Evolutionary conservation across 2,329 filamentous ascomycete species (phyloP), one percentile per base, ranked within the genome.

Genomic region (Xylariales sp.): DNA sequence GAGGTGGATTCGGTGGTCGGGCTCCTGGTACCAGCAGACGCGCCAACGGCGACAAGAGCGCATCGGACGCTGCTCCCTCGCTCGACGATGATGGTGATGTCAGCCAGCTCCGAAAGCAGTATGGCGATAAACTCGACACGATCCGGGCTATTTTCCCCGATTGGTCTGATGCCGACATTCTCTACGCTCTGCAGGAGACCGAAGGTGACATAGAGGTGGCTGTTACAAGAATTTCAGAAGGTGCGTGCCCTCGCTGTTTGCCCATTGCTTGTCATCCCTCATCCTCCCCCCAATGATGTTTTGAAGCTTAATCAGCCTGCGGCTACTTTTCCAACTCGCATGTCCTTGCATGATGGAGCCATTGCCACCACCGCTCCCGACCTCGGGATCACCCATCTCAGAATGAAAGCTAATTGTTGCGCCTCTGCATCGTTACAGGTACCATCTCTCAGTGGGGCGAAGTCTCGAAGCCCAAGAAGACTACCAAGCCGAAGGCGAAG

Each of bases 121-220:
- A 30, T 17, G 33, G 38, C 38, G 70, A 72, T 56, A 87, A 91
- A 69, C 78, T 95, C 53, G 73, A 74, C 45, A 81, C 83, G 55
- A 81, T 98, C 61, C 89, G 88, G 69, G 90, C 95, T 63, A 83
- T 97, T 70, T 96, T 95, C 70, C 81, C 88, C 43, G 85, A 89
- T 65, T 97, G 91, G 93, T 91, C 89, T 53, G 88, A 95, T 57
- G 88, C 90, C 63, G 91, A 97, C 63, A 80, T 97, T 47, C 81
- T 97, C 48, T 93, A 93, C 62, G 90, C 90, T 45, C 75, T 98
- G 43, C 81, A 95, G 64, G 93, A 98, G 71, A 85, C 83, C 40
- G 78, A 87, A 54, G 87, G 86, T 54, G 85, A 93, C 64, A 72
- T 88, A 55, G 77, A 85, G 52, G 67, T 78, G 53, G 80, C 85